A percentile compares a stretch with the other conserved stretches of the same genome.
Evolutionary conservation across 352 stramenopile species (phyloP).

Genomic region (Phytophthora cactorum): DNA sequence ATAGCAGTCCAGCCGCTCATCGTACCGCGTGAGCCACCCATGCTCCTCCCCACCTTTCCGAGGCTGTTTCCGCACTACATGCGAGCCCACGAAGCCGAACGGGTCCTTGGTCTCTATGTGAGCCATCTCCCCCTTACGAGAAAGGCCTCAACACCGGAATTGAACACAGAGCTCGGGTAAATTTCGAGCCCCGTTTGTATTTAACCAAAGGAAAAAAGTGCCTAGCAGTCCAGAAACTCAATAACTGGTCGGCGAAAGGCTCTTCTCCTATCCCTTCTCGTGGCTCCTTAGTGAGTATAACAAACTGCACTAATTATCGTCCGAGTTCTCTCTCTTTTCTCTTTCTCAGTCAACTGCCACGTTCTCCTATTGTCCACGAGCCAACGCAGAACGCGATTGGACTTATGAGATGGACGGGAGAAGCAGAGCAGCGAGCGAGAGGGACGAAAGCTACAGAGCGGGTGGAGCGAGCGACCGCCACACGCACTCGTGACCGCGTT

Average conservation of each 20-base stretch:
- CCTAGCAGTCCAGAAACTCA: conserved; percentile 8
- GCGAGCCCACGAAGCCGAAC: conserved; percentile 68
- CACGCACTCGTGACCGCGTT: neutral
- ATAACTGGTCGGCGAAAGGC: neutral
- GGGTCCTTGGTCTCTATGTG: conserved; percentile 61
- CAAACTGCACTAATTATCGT: conserved; percentile 19
- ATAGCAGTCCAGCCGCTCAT: conserved; percentile 66
- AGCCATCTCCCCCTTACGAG: conserved; percentile 29
- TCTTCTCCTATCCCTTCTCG: conserved; percentile 3
- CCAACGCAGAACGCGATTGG: conserved; percentile 22
- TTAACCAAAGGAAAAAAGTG: conserved; percentile 5
- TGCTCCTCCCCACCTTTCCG: conserved; percentile 40
- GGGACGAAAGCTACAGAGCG: conserved; percentile 6
- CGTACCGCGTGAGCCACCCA: conserved; percentile 78
- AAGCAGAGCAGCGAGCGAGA: conserved; percentile 13
- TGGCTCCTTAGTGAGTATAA: conserved; percentile 12
- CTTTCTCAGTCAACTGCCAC: conserved; percentile 16
- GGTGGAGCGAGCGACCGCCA: neutral
- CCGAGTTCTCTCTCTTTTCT: conserved; percentile 7
- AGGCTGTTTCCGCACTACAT: conserved; percentile 49
- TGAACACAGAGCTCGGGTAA: conserved; percentile 12
- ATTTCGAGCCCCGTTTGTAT: conserved; percentile 25
- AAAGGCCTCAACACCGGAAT: conserved; percentile 7
- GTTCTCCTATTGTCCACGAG: conserved; percentile 20
- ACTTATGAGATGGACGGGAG: conserved; percentile 23